Conservation (phyloP, 1,284 basidiomycete genomes). For the Fomitopsis schrenkii region DNA sequence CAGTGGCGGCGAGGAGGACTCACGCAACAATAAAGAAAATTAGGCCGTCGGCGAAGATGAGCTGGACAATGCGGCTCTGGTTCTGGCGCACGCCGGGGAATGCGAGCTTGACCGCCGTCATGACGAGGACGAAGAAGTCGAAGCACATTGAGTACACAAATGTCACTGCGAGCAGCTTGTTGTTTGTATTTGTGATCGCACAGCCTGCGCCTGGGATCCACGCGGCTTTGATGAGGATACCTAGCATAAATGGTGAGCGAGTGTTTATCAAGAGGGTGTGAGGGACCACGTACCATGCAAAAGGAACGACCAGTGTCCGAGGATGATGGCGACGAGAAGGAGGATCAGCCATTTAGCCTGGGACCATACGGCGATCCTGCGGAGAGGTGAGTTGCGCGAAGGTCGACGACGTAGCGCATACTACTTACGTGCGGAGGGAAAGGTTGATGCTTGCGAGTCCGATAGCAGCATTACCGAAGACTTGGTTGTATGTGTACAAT, state of each 20-base stretch:
- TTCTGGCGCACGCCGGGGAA: conserved; percentile 30
- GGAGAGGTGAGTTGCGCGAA: conserved; percentile 7
- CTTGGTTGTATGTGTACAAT: conserved; percentile 71
- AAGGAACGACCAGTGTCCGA: conserved; percentile 71
- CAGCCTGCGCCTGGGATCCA: conserved; percentile 41
- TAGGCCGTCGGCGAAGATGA: conserved; percentile 68
- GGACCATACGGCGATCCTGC: conserved; percentile 68
- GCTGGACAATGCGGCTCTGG: conserved; percentile 52
- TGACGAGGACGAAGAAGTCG: conserved; percentile 24
- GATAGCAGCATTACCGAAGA: conserved; percentile 65
- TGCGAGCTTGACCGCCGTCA: conserved; percentile 46
- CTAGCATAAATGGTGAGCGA: conserved; percentile 29
- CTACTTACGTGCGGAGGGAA: conserved; percentile 62
- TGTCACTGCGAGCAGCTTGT: neutral
- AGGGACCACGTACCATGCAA: conserved; percentile 46
- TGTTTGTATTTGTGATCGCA: neutral
- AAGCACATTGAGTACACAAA: conserved; percentile 24
- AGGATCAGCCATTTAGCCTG: conserved; percentile 55
- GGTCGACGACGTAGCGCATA: too few relatives aligned
- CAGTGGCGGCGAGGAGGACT: conserved; percentile 24
- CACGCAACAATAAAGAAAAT: conserved; percentile 74
- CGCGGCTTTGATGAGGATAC: conserved; percentile 53
- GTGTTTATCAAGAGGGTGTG: conserved; percentile 11
- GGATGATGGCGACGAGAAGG: conserved; percentile 51
- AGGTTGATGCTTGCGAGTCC: conserved; percentile 75